These are phyloP conservation scores for Posidonia oceanica DNA, from an alignment of 116 monocot genomes.

Conservation along the genomic window DNA sequence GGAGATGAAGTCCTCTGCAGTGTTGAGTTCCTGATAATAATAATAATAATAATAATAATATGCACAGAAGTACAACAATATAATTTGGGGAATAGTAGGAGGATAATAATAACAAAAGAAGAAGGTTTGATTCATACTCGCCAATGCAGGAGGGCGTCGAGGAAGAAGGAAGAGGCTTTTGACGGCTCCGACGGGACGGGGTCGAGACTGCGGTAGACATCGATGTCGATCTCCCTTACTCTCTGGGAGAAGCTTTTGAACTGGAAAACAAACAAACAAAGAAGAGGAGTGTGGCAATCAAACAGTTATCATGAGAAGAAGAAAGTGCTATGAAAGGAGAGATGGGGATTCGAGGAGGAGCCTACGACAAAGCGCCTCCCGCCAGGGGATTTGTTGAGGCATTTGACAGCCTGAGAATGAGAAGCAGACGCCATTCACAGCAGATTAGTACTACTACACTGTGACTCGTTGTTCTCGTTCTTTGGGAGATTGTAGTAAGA, in stretches of 20 bases:
- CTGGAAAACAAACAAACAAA: conserved; percentile 19
- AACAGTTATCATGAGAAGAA: not conserved
- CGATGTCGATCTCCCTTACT: conserved; percentile 75
- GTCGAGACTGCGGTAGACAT: conserved; percentile 66
- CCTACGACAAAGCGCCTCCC: conserved; percentile 64
- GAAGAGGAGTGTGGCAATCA: not conserved
- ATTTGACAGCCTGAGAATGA: conserved; percentile 29
- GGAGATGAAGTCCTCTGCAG: conserved; percentile 83
- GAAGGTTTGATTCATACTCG: conserved; percentile 29
- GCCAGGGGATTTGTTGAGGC: conserved; percentile 62
- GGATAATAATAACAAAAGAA: not conserved
- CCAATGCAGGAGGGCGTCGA: conserved; percentile 72
- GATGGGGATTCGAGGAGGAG: not conserved
- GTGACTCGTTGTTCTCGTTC: no score
- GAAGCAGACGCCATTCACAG: not conserved
- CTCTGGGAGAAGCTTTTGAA: conserved; percentile 77
- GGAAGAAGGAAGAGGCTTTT: conserved; percentile 63
- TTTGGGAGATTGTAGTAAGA: no score
- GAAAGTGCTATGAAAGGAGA: not conserved
- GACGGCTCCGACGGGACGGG: conserved; percentile 50
- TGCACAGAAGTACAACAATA: no score
- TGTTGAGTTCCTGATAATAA: conserved; percentile 62
- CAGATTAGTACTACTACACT: no score
- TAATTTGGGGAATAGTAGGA: not conserved
- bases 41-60: not conserved